Base-by-base conservation (phyloP, 176 grass and related monocot species). In the Aegilops longissima region DNA sequence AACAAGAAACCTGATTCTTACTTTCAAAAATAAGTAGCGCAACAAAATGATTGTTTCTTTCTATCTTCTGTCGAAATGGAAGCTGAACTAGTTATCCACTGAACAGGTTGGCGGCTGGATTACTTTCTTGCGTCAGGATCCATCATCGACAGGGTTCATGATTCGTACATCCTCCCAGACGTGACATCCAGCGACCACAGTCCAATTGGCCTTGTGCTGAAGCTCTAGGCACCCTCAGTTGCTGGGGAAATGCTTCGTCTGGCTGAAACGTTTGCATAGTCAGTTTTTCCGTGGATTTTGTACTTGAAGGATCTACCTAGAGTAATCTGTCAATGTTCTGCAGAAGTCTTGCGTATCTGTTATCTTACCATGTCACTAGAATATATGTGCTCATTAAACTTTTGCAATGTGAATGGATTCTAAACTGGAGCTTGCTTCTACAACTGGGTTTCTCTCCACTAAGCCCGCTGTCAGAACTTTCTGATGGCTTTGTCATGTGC, bases 81-180 rank as follows among this genome's bases (percentile, higher is more conserved):
- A n/a, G 18, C 20, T 66, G 4, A 20, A 35, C 30, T 83, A 66
- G 40, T 72, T 71, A 1, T 54, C 87, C 65, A 47, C 64, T 52
- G 88, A 59, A 44, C 93, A 95, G 96, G 96, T 61, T 98, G 90
- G 92, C 80, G 86, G 36, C 33, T 98, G 31, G 96, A 98, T 83
- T 98, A 94, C 84, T 98, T 98, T 92, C 91, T 95, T 40, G 90
- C 84, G 1, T 98, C 92, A 44, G 88, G 91, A 23, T 91, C 83
- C 34, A 67, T 95, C 75, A 80, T 52, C 1, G 84, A 86, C 78
- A 87, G 87, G 80, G 84, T 91, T 18, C 92, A 95, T 89, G 96
- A 98, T 86, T 98, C 92, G 0, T 95, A 92, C 70, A 92, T 89
- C 86, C 85, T 95, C 59, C 93, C 96, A 4, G 86, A 98, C 84